Base-by-base conservation (phyloP, 2,329 filamentous ascomycete genomes). In the Acephala macrosclerotiorum region DNA sequence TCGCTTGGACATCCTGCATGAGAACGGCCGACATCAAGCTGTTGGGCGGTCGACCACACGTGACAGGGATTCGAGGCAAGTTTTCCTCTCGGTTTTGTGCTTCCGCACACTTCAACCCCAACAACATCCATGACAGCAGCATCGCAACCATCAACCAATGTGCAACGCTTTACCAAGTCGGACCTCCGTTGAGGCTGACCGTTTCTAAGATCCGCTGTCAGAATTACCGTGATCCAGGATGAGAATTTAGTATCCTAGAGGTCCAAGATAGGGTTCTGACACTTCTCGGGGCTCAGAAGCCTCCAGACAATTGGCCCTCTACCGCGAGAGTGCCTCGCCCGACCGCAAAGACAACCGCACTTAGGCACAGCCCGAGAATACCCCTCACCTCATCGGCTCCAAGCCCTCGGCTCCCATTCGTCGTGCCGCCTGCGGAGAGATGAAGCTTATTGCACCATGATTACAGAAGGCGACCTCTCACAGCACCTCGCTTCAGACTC, bases 151-250 rank as follows among this genome's bases (percentile, higher is more conserved):
- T 1, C 55, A 57, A 38, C 29, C 29, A 35, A 57, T 9, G 2
- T 38, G 20, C 35, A 35, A 33, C 51, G 18, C 25, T 35, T 35
- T 16, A 26, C 33, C 20, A 33, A 33, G 29, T 29, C 55, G 29
- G 49, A 53, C 55, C 33, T 49, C 45, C 45, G 45, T 49, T 49
- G 35, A 36, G n/a, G 29, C 55, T 40, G 20, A 57, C 55, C 55
- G 18, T 18, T 20, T 33, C 33, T 33, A 35, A 36, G 29, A 16
- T 55, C 33, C 38, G 35, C 35, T 22, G 55, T 57, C 55, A 57
- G 55, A 29, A 53, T 26, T 53, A 53, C 25, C 22, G 49, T 29
- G 49, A 29, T 53, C 1, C 25, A 49, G 22, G 25, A 53, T 53
- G 49, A 33, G 49, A 33, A 33, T 3, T 22, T 29, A 26, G 25